Percentiles rank a stretch among this genome's conserved stretches.
phyloP scores from a whole-genome alignment of 805 yeast species.

The Vanderwaltozyma polyspora region DNA sequence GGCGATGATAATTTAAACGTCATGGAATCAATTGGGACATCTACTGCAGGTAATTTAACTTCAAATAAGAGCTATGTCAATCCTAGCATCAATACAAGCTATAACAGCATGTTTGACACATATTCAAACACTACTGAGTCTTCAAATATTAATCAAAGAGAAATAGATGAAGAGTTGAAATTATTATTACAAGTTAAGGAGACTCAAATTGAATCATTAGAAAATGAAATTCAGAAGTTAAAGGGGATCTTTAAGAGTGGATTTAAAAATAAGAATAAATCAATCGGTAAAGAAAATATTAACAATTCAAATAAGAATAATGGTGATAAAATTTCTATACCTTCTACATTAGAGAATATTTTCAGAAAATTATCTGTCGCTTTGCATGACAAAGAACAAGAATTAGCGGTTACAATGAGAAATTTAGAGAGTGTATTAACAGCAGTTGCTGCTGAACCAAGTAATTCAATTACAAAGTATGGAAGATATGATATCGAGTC shows the following conservation, averaged over 20 bases:
- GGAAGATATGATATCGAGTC: slow-evolving; percentile 69
- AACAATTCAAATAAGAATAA: slow-evolving; percentile 10
- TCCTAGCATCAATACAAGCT: background rate
- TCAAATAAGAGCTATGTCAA: no score
- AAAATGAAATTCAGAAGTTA: slow-evolving; percentile 33
- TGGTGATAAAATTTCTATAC: slow-evolving; percentile 13
- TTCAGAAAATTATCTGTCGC: slow-evolving; percentile 39
- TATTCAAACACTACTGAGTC: background rate
- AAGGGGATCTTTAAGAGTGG: slow-evolving; percentile 26
- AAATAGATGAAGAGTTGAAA: slow-evolving; percentile 30
- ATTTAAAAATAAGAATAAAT: slow-evolving; percentile 28
- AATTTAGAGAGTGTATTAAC: slow-evolving; percentile 54
- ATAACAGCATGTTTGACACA: background rate
- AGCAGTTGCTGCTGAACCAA: slow-evolving; percentile 42
- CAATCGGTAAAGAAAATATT: slow-evolving; percentile 25
- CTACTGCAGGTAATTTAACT: no score
- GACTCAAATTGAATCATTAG: slow-evolving; percentile 35
- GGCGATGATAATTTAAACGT: no score
- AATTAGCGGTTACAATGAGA: slow-evolving; percentile 48
- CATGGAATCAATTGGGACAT: no score
- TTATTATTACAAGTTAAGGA: slow-evolving; percentile 47
- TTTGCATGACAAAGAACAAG: slow-evolving; percentile 36
- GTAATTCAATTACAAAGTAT: slow-evolving; percentile 33
- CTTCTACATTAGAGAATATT: slow-evolving; percentile 34
- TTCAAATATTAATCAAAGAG: background rate